Evolutionary conservation across 495 filamentous ascomycete species (phyloP), one percentile per base, ranked within the genome.

Genomic region (Aspergillus olivimuriae): DNA sequence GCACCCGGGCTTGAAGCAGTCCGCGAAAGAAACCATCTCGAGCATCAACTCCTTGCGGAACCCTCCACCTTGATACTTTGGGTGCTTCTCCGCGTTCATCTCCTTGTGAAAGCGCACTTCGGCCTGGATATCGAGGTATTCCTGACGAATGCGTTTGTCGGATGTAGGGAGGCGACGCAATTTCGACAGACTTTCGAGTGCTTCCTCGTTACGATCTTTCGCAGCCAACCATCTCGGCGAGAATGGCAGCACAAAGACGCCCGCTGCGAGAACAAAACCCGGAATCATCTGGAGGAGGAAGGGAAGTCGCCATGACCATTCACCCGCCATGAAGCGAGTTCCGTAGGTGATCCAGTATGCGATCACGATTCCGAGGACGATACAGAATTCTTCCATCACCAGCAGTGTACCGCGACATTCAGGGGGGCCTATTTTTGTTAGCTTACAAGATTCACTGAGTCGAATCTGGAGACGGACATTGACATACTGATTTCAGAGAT

Each of bases 311-410:
- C 72, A 75, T 9, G 69, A 51, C 69, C 70, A 73, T 58, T 75
- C 65, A 2, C 70, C 65, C 4, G 53, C 56, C 58, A 77, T 79
- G 45, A 63, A 77, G 15, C 63, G 58, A 10, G 74, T 77, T 11
- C 73, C 74, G 41, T 75, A 80, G 8, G 77, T 77, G 30, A 76
- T 75, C 73, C 74, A 80, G 53, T 69, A 80, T 1, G 74, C 68
- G 19, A 78, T 60, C 17, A 76, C 70, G 41, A 76, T 77, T 4
- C 76, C 77, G n/a, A 75, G 60, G 9, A 76, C 71, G 37, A 76
- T 76, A 39, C 66, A 63, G 28, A 77, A 68, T 47, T 80, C 74
- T 48, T 80, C 73, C n/a, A 78, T 56, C 2, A 73, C 71, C 7
- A 80, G 57, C 9, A 78, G 58, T 0, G 69, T 64, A 36, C 76